Evolutionary conservation across 2,329 filamentous ascomycete genomes (phyloP).

Genomic region (Simplicillium aogashimaense): DNA sequence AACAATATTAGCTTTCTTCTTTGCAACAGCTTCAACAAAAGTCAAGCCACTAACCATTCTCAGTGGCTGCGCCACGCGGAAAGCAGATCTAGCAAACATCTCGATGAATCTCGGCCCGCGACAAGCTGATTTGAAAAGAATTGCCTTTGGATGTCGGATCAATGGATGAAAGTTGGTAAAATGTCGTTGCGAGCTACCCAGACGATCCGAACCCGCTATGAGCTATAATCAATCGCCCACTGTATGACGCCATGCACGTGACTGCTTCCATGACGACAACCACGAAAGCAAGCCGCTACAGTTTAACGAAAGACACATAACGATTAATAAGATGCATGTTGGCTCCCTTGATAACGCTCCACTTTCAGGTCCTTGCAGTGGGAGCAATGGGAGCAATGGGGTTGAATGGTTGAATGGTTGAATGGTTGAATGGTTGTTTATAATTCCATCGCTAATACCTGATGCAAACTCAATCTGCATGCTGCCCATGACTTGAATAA

Average conservation of each 20-base stretch:
- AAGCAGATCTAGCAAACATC: conserved; percentile 59
- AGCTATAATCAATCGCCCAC: not conserved
- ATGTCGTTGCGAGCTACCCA: not conserved
- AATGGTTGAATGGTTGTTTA: too few species aligned
- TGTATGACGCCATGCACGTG: not conserved
- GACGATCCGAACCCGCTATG: too few species aligned
- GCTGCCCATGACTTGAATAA: too few species aligned
- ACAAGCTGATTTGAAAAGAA: conserved; percentile 8
- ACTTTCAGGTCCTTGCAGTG: too few species aligned
- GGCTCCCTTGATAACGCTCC: too few species aligned
- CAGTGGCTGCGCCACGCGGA: conserved; percentile 55
- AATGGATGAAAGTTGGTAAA: not conserved
- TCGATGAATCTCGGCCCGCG: conserved; percentile 13
- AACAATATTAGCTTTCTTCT: conserved; percentile 18
- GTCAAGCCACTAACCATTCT: conserved; percentile 42
- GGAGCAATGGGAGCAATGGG: too few species aligned
- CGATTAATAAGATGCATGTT: too few species aligned
- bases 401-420: too few species aligned
- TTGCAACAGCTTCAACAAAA: conserved; percentile 6
- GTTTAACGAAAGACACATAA: too few species aligned
- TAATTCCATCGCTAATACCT: too few species aligned
- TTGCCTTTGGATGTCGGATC: conserved; percentile 5
- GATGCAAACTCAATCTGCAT: too few species aligned
- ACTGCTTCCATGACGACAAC: not conserved
- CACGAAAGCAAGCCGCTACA: not conserved